Evolutionary conservation across 805 yeast species (phyloP).

Genomic region (Pichia cabralensis): DNA sequence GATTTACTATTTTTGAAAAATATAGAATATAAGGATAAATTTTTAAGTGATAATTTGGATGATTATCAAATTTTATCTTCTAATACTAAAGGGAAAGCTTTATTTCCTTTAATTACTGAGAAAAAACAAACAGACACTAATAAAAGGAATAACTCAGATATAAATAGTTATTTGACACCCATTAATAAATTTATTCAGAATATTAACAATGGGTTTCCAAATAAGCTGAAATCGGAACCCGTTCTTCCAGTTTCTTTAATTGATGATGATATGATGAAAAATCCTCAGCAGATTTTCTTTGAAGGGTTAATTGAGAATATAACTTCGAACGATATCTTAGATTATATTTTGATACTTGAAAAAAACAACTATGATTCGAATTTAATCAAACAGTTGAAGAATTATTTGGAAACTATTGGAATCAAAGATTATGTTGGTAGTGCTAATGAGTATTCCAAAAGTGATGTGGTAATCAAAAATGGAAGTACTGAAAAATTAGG

Average conservation of each 20-base stretch:
- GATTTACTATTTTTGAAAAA: slow-evolving; percentile 21
- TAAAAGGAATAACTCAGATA: slow-evolving; percentile 5
- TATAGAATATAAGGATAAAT: slow-evolving; percentile 12
- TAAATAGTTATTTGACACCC: slow-evolving; percentile 17
- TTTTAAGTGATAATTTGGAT: background rate
- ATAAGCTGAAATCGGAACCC: background rate
- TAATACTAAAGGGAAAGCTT: too few relatives aligned
- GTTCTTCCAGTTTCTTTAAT: too few relatives aligned
- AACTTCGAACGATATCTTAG: slow-evolving; percentile 23
- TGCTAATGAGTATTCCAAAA: too few relatives aligned
- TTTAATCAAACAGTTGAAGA: slow-evolving; percentile 27
- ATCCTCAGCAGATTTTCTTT: too few relatives aligned
- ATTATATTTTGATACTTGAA: slow-evolving; percentile 30
- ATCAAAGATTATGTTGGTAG: slow-evolving; percentile 21
- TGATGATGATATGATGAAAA: too few relatives aligned
- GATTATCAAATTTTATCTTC: slow-evolving; percentile 1
- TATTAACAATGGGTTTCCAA: slow-evolving; percentile 19
- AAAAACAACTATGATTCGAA: slow-evolving; percentile 22
- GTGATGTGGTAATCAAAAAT: too few relatives aligned
- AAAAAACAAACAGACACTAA: too few relatives aligned
- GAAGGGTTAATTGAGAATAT: slow-evolving; percentile 13
- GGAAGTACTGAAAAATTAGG: slow-evolving; percentile 22
- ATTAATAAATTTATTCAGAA: slow-evolving; percentile 24
- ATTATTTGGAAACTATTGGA: slow-evolving; percentile 27
- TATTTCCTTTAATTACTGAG: too few relatives aligned